Evolutionary conservation across 495 filamentous ascomycete genomes (phyloP), one percentile per base, ranked within the genome.

Genomic region (Pyrenopolyporus hunteri): DNA sequence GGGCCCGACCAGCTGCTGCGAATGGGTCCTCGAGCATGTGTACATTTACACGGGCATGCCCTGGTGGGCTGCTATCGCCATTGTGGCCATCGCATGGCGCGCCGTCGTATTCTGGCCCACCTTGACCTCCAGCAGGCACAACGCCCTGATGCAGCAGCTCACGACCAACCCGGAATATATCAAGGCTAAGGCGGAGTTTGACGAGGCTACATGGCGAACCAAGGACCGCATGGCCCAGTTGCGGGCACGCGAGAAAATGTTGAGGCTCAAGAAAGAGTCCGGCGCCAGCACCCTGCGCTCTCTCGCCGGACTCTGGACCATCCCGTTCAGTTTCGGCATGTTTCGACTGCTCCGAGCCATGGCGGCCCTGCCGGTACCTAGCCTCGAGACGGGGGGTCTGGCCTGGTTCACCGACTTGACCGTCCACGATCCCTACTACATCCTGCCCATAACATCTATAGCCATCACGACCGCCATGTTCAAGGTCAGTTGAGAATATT

Each of bases 371-470:
- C 93, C 94, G 1, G 90, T 96, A 4, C 92, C 93, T 0, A 89
- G 83, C 1, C 59, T 98, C 51, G 79, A 88, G 50, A 74, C 73
- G 6, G 92, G 89, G 25, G 86, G 89, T 2, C 54, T 85, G 5
- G 72, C 82, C 9, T 98, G 95, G 95, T 83, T 98, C 61, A 73
- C 73, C 3, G 88, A 99, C 67, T 74, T 99, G 51, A 89, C 93
- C 0, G 69, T 89, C 8, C 49, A 82, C 1, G 94, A 99, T 72
- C 93, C 95, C 0, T 83, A 76, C 42, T 90, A 77, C 57, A 74
- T 93, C 29, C 70, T 98, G n/a, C 94, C 94, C 0, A 19, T 84
- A 5, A 16, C 72, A 1, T 77, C 83, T 2, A 32, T 62, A 25
- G 59, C 20, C 7, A 1, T 71, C 2, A 77, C 81, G 2, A 53